A percentile compares a stretch with the other conserved stretches of the same genome.
Conservation (phyloP, 148 eudicot species). For the Limonium bicolor region DNA sequence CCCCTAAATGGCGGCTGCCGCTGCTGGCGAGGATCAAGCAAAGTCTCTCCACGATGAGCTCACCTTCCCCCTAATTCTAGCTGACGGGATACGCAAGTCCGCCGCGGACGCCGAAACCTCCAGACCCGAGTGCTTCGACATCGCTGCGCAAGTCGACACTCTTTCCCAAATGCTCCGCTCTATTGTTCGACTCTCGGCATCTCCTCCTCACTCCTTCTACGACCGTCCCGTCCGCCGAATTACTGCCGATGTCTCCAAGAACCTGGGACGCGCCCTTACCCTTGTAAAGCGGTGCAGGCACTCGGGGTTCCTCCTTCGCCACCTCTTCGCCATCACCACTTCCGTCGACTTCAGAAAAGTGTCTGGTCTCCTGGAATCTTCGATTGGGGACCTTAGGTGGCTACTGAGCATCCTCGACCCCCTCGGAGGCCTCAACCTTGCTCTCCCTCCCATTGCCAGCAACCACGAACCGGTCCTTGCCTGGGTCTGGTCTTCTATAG, state of each 20-base stretch:
- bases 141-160: conserved; percentile 33
- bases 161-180: conserved; percentile 54
- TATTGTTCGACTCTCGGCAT: conserved; percentile 28
- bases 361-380: conserved; percentile 30
- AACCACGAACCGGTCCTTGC: conserved; percentile 55
- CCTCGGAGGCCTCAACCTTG: conserved; percentile 19
- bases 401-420: conserved; percentile 32
- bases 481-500: conserved; percentile 64
- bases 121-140: conserved; percentile 39
- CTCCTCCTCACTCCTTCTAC: conserved; percentile 32
- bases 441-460: conserved; percentile 49
- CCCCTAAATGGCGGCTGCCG: neutral
- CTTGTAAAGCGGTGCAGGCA: conserved; percentile 49
- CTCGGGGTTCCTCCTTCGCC: conserved; percentile 34
- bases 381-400: conserved; percentile 53
- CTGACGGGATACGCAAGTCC: conserved; percentile 43
- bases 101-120: conserved; percentile 49
- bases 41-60: conserved; percentile 44
- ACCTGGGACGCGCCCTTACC: conserved; percentile 40
- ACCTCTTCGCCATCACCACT: conserved; percentile 46
- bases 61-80: conserved; percentile 30
- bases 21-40: conserved; percentile 16
- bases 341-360: conserved; percentile 62
- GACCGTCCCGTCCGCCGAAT: conserved; percentile 70
- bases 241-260: conserved; percentile 28